A percentile compares a stretch with the other conserved stretches of the same genome.
Conservation (phyloP, 345 rosid species). For the Orychophragmus violaceus region DNA sequence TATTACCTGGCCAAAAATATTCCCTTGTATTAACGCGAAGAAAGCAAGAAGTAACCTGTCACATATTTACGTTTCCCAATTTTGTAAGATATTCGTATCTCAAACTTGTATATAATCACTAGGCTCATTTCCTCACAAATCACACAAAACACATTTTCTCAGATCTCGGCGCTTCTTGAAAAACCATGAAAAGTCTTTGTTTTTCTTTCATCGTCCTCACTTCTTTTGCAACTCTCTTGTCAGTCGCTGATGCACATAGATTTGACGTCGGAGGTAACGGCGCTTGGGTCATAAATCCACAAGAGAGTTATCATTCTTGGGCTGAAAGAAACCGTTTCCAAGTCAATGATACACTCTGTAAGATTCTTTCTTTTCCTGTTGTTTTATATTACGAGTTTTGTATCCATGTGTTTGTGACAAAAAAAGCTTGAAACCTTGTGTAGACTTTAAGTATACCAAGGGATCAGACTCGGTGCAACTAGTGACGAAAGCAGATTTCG, state of each 20-base stretch:
- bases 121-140: background rate
- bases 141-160: background rate
- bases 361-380: background rate
- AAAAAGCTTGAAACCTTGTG: background rate
- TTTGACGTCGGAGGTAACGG: conserved; percentile 59
- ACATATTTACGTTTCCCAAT: background rate
- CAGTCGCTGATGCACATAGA: conserved; percentile 30
- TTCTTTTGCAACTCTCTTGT: conserved; percentile 12
- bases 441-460: conserved; percentile 45
- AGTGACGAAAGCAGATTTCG: conserved; percentile 51
- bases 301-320: conserved; percentile 47
- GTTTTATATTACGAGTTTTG: background rate
- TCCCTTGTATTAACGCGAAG: background rate
- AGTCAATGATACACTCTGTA: conserved; percentile 60
- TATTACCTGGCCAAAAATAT: conserved; percentile 12
- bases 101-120: conserved; percentile 6
- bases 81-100: background rate
- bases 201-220: conserved; percentile 25
- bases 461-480: conserved; percentile 55
- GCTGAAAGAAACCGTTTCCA: conserved; percentile 47
- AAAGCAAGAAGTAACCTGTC: background rate
- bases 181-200: conserved; percentile 3
- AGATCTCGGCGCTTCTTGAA: background rate
- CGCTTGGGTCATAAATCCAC: conserved; percentile 50
- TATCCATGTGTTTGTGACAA: background rate